Evolutionary conservation across 495 filamentous ascomycete genomes (phyloP), one percentile per base, ranked within the genome.

Genomic region (Neurospora tetrasperma): DNA sequence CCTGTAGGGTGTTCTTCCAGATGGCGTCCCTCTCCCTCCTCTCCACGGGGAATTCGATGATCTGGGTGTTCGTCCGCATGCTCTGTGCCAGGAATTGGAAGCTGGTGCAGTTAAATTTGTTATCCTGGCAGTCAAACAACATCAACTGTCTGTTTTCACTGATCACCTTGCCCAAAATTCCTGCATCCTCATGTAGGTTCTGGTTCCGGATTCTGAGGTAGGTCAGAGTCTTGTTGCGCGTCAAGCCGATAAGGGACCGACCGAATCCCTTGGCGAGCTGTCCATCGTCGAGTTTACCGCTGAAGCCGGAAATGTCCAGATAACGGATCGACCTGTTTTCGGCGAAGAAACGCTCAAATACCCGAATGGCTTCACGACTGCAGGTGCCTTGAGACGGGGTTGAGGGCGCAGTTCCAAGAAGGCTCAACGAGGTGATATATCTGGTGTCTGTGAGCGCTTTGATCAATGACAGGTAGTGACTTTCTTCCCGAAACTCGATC

Each of bases 261-360:
- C 91, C 93, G 70, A 98, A 87, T 4, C 93, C 94, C 74, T 89
- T 90, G 23, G 95, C 94, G 43, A 97, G 89, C 59, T 92, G 89
- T 1, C 92, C 91, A 66, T 93, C 92, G 78, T 97, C 96, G 35
- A 98, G 84, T 77, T 94, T 91, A 9, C 93, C 92, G 75, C 91
- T 91, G 78, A 97, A 96, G 6, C 96, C 96, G 8, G 94, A 96
- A 62, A 98, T 89, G 78, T 97, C 92, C 18, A 99, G 82, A 71
- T 89, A 92, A 72, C 89, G 87, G 14, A 99, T 83, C 0, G 91
- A 92, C 11, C 86, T 82, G 76, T 99, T 98, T 71, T 89, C 84
- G 39, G 90, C 89, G 74, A 99, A 93, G 82, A 98, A 88, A 54
- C 86, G 73, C 75, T 91, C 88, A 18, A 98, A 78, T n/a, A 89